These are phyloP conservation scores for Vitis vinifera DNA, from an alignment of 164 flowering plant genomes.

Conservation along the genomic window DNA sequence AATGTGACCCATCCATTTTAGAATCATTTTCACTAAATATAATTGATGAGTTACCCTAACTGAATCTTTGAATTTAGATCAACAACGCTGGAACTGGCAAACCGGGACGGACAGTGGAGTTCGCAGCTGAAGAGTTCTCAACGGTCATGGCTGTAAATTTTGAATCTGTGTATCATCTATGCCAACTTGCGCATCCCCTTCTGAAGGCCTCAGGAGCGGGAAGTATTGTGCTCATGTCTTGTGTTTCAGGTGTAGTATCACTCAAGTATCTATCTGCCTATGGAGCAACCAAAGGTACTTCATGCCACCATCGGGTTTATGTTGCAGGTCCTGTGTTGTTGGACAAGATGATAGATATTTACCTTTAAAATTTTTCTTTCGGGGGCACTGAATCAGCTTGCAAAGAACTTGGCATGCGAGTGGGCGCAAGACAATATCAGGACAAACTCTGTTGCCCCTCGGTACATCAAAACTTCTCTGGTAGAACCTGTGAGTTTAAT, in stretches of 20 bases:
- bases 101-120: conserved; percentile 33
- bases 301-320: background rate
- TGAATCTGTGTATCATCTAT: conserved; percentile 46
- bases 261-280: conserved; percentile 23
- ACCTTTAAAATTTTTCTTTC: conserved; percentile 2
- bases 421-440: conserved; percentile 6
- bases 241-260: conserved; percentile 36
- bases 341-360: too few relatives aligned
- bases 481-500: conserved; percentile 1
- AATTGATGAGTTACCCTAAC: too few relatives aligned
- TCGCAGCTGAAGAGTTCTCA: conserved; percentile 41
- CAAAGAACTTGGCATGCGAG: conserved; percentile 25
- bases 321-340: background rate
- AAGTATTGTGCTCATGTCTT: conserved; percentile 48
- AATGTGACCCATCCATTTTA: too few relatives aligned
- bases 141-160: conserved; percentile 40
- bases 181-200: conserved; percentile 61
- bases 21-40: too few relatives aligned
- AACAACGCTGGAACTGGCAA: conserved; percentile 51
- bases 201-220: conserved; percentile 50
- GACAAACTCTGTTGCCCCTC: conserved; percentile 17
- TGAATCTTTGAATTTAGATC: conserved; percentile 20
- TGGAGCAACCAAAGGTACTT: conserved; percentile 48
- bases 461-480: conserved; percentile 9
- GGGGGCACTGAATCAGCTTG: conserved; percentile 34